A percentile compares a stretch with the other conserved stretches of the same genome.
phyloP scores from a whole-genome alignment of 495 filamentous ascomycete species.

The Podospora bellae-mahoneyi region DNA sequence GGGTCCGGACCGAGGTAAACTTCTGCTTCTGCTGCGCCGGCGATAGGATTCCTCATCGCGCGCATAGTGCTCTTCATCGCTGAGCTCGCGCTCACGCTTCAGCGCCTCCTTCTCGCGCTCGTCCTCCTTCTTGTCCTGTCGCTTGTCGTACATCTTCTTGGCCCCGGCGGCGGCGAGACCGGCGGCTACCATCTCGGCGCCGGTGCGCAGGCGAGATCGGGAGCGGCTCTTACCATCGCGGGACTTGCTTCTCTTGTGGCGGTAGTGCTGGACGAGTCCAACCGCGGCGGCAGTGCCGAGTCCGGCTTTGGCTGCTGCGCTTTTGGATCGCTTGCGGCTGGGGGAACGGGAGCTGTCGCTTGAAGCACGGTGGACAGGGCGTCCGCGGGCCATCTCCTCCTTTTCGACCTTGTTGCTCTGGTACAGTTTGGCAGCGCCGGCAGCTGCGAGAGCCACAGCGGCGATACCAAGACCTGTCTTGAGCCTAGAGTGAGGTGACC shows the following conservation, averaged over 20 bases:
- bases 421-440: conserved; percentile 74
- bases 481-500: conserved; percentile 48
- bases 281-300: conserved; percentile 74
- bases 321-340: conserved; percentile 49
- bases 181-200: conserved; percentile 64
- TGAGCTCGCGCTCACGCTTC: conserved; percentile 39
- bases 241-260: conserved; percentile 65
- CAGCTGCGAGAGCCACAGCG: conserved; percentile 69
- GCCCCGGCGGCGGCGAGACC: conserved; percentile 75
- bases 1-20: conserved; percentile 51
- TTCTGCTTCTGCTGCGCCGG: conserved; percentile 52
- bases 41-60: conserved; percentile 22
- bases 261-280: conserved; percentile 68
- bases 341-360: conserved; percentile 34
- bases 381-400: conserved; percentile 62
- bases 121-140: conserved; percentile 45
- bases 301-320: conserved; percentile 72
- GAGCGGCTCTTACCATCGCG: conserved; percentile 55
- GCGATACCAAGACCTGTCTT: conserved; percentile 73
- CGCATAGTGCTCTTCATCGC: conserved; percentile 29
- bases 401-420: conserved; percentile 64
- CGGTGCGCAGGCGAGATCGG: conserved; percentile 54
- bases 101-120: conserved; percentile 40
- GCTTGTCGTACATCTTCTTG: conserved; percentile 76
- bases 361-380: conserved; percentile 61